Evolutionary conservation across 2,329 filamentous ascomycete genomes (phyloP).

Genomic region (Alternaria triticimaculans): DNA sequence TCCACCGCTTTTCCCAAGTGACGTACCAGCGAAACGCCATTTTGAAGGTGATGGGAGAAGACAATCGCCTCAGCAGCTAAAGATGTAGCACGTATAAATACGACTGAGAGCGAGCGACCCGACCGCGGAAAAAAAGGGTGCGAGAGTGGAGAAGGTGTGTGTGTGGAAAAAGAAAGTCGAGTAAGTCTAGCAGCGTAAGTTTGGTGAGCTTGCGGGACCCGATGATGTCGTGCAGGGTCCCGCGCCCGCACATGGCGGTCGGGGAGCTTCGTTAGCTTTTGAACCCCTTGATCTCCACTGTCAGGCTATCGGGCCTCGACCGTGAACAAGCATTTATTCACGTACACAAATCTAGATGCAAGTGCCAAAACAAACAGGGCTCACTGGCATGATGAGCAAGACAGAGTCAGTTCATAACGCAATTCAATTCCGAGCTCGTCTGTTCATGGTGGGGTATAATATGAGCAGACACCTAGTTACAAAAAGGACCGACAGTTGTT

Average conservation of each 20-base stretch:
- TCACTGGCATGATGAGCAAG: neutral
- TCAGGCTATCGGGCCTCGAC: neutral
- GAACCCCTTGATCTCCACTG: constrained; percentile 12
- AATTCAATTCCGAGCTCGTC: constrained; percentile 23
- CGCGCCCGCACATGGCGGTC: constrained; percentile 14
- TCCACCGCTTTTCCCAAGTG: neutral
- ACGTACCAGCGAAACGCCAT: constrained; percentile 19
- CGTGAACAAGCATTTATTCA: constrained; percentile 3
- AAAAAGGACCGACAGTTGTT: constrained; percentile 20
- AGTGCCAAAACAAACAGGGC: neutral
- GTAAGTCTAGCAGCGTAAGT: constrained; percentile 4
- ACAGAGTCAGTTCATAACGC: constrained; percentile 2
- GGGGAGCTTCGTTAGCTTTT: constrained; percentile 11
- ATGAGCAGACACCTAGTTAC: constrained; percentile 17
- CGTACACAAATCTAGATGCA: neutral
- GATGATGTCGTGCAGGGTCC: constrained; percentile 19
- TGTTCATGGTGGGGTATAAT: constrained; percentile 31
- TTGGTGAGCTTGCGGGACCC: constrained; percentile 17
- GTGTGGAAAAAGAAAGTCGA: constrained; percentile 11
- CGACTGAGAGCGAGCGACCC: neutral
- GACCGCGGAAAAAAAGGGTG: neutral
- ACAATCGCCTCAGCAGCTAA: neutral
- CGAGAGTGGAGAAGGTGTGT: constrained; percentile 11
- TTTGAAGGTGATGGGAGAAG: neutral
- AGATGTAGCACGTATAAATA: neutral